Evolutionary conservation across 2,329 filamentous ascomycete species (phyloP), one percentile per base, ranked within the genome.

Genomic region (Mariannaea sp.): DNA sequence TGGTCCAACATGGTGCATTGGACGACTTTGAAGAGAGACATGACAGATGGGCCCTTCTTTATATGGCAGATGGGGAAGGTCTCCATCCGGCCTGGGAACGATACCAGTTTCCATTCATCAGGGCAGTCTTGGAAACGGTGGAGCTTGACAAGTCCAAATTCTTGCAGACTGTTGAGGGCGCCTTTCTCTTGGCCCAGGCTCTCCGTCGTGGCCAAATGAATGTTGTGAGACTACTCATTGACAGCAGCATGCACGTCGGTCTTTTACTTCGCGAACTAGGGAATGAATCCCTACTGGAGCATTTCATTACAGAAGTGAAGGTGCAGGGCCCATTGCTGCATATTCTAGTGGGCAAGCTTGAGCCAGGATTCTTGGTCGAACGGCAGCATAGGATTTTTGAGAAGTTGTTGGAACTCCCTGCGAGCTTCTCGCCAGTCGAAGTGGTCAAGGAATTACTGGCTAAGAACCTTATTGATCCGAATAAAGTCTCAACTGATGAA

Each of bases 371-470:
- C 0, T 16, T 65, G 13, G 17, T 56, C 3, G 14, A 30, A 0
- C 60, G 55, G 5, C 62, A 65, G 19, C 19, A 49, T 7, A 39
- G 56, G 5, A 57, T 60, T 3, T 54, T 65, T 19, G 26, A 49
- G 1, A 24, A 33, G 7, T 43, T 59, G 1, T n/a, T 59, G 3
- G 30, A 56, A 1, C 16, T 59, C 4, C 9, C 38, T 2, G 20
- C 49, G 3, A 41, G 55, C 4, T 3, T 17, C 2, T 29, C 56
- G 3, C 47, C 62, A 1, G 33, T 38, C 14, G 32, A 38, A 2
- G 13, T 64, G 3, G 10, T 65, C 5, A 29, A 20, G 3, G 38
- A 45, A 3, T 17, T 65, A 1, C 38, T 65, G n/a, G 24, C 42
- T 4, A 40, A 46, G 7, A 55, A 57, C 1, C 13, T 54, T 9